Base-by-base conservation (phyloP, 148 eudicot genomes). In the Amaranthus cruentus region DNA sequence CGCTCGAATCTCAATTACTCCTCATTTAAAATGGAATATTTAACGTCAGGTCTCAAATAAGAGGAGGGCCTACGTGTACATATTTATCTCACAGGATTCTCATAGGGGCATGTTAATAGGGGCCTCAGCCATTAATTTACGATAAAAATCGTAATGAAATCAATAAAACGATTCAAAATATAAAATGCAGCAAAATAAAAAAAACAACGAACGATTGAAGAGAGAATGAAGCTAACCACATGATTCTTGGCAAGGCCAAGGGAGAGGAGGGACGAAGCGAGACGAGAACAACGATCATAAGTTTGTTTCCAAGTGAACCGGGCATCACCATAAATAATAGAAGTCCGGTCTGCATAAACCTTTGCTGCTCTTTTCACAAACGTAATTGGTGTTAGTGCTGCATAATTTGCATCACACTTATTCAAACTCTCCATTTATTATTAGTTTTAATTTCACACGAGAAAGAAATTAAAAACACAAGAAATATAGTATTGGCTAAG, bases 241-340 rank as follows among this genome's bases (percentile, higher is more conserved):
- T 89, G 73, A 48, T 88, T 91, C 70, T 88, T 89, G 71, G 49
- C 62, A 50, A 89, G 67, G 42, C 85, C 87, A 6, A 94, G 86
- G 43, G 85, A 80, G 0, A 66, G 84, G 43, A 94, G 96, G 13
- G 97, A 82, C 9, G 85, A 91, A 7, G 98, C 96, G 48, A 94
- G 90, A 73, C 93, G 88, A 46, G 87, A 78, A 63, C 98, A 94
- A 18, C 98, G 89, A 10, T 89, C 79, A n/a, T 89, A 85, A 8
- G 98, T 94, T 68, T 91, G 88, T 4, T 44, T 70, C 97, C 97
- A 94, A 4, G 92, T 84, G 88, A 94, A 94, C 1, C 84, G 75
- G 1, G 83, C 78, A 14, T 68, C 47, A 47, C 78, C 84, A 21
- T 94, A 89, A 51, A 94, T 88, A 51, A 94, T 62, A 1, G 98